Evolutionary conservation across 176 grass and related monocot species (phyloP).

Genomic region (Oryza nivara): DNA sequence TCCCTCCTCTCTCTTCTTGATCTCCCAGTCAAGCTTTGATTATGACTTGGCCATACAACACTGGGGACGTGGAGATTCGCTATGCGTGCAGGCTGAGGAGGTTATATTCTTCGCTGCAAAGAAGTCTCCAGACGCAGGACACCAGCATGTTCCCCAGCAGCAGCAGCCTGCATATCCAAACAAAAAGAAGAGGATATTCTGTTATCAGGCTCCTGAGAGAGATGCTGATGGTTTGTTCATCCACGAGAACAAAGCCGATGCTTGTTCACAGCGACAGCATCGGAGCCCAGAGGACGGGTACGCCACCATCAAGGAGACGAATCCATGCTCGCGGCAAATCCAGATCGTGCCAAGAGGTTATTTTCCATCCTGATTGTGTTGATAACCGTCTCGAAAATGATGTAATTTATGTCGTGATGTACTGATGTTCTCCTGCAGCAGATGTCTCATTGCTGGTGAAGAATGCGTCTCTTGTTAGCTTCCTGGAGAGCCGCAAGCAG

Average conservation of each 20-base stretch:
- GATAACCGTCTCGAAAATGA: neutral
- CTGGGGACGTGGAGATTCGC: neutral
- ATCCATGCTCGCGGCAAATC: neutral
- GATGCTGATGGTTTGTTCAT: neutral
- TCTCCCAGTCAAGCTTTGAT: neutral
- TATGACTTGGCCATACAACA: neutral
- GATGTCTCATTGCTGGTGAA: constrained; percentile 56
- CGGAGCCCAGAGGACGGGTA: neutral
- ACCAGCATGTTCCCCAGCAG: neutral
- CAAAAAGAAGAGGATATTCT: neutral
- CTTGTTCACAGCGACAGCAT: neutral
- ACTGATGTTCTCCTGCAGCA: constrained; percentile 6
- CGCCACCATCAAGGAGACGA: neutral
- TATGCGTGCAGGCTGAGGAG: constrained; percentile 33
- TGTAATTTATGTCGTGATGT: neutral
- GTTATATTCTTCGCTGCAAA: constrained; percentile 24
- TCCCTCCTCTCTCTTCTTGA: neutral
- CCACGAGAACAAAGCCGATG: neutral
- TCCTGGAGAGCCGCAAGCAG: constrained; percentile 69
- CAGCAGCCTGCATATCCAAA: neutral
- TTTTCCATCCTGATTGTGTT: neutral
- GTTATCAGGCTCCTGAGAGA: neutral
- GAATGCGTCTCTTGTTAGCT: constrained; percentile 66
- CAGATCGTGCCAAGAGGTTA: constrained; percentile 39
- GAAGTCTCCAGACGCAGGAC: neutral